phyloP scores from a whole-genome alignment of 306 rosid species.

The Parietaria judaica region DNA sequence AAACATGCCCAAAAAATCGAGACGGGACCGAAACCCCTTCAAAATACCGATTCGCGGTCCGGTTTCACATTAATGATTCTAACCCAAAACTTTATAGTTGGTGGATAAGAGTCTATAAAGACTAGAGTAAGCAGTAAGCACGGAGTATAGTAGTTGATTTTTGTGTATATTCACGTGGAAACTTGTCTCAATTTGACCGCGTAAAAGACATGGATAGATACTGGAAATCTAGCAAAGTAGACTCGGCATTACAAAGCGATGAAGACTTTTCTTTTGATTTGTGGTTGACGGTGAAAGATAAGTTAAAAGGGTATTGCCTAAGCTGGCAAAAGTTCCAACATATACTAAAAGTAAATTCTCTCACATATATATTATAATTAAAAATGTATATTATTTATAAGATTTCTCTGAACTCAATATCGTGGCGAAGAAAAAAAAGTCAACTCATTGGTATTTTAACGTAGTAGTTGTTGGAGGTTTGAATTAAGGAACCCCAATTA shows the following conservation, averaged over 20 bases:
- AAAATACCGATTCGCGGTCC: too few relatives aligned
- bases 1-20: too few relatives aligned
- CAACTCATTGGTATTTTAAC: not conserved
- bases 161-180: too few relatives aligned
- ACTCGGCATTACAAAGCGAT: not conserved
- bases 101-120: too few relatives aligned
- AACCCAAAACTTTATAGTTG: too few relatives aligned
- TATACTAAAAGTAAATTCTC: too few relatives aligned
- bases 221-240: not conserved
- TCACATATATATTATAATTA: not conserved
- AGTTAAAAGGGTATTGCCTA: not conserved
- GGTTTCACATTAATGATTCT: too few relatives aligned
- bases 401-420: not conserved
- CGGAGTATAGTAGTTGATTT: too few relatives aligned
- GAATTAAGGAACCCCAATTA: too few relatives aligned
- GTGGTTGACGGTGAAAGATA: conserved; percentile 1
- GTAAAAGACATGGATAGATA: not conserved
- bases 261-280: not conserved
- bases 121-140: too few relatives aligned
- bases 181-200: not conserved
- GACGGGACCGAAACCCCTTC: too few relatives aligned
- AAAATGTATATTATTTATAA: too few relatives aligned
- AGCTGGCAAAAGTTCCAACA: not conserved
- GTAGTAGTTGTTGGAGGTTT: not conserved
- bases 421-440: not conserved